Base-by-base conservation (phyloP, 1,284 basidiomycete species). In the Ganoderma resinaceum region DNA sequence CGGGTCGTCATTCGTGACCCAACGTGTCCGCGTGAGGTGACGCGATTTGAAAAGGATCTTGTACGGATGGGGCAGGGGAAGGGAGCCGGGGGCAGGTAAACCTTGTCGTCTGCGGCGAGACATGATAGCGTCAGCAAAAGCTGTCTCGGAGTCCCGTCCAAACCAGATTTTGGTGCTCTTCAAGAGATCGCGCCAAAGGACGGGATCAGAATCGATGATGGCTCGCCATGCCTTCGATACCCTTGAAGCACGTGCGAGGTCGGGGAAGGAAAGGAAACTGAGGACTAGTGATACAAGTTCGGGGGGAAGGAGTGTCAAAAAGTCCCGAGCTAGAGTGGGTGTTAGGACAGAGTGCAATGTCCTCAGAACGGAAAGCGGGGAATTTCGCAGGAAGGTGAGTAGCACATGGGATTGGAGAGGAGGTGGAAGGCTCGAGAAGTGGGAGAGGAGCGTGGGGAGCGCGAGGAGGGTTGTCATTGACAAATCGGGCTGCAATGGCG, bases 31-130 rank as follows among this genome's bases (percentile, higher is more conserved):
- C 23, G 92, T 93, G 53, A 95, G 85, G 75, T 92, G 89, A 42
- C 95, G 88, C 2, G 92, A 94, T 79, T 95, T 95, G 86, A 95
- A 95, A 8, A 96, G 86, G 57, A 91, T 86, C 78, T 96, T 96
- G 82, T 91, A 95, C 1, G 95, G 94, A 73, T 95, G 93, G 29
- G 93, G 89, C 31, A 89, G 85, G 37, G 88, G 89, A 31, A 91
- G 85, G 6, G 86, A 77, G 37, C 79, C 78, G 5, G 84, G 82
- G 58, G 80, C 75, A 31, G 82, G 80, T 23, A 83, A 77, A 1
- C 77, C 80, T 74, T 82, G 79, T 62, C 82, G 84, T 40, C 84
- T 80, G 65, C 91, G 84, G n/a, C 89, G 84, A 55, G 88, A 83
- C 74, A 83, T 84, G 65, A 93, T 86, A 0, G 89, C 86, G 43